A percentile compares a stretch with the other conserved stretches of the same genome.
Evolutionary conservation across 2,329 filamentous ascomycete species (phyloP).

Genomic region (Neoarthrinium moseri): DNA sequence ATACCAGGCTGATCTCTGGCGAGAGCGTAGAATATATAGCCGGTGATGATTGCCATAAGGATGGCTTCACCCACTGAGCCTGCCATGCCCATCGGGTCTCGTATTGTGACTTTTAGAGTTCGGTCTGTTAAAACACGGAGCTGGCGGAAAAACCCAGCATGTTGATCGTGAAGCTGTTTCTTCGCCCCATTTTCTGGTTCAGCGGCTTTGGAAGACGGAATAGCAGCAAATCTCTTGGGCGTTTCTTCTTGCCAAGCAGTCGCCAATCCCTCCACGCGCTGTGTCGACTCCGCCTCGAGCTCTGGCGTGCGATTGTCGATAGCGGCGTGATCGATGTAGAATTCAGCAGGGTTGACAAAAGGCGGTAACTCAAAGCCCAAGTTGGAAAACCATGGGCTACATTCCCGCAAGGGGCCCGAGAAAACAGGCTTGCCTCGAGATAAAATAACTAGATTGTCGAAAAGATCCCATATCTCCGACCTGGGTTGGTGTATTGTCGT

Average conservation of each 20-base stretch:
- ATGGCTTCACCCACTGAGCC: conserved; percentile 69
- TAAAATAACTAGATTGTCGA: conserved; percentile 70
- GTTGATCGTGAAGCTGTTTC: conserved; percentile 30
- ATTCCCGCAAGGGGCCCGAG: conserved; percentile 57
- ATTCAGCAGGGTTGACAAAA: conserved; percentile 78
- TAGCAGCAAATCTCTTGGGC: conserved; percentile 21
- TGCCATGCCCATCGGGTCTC: conserved; percentile 75
- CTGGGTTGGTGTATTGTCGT: conserved; percentile 76
- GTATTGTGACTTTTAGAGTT: conserved; percentile 68
- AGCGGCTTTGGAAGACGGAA: conserved; percentile 14
- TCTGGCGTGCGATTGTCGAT: conserved; percentile 70
- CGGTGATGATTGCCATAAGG: conserved; percentile 68
- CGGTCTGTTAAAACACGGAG: conserved; percentile 64
- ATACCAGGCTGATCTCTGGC: conserved; percentile 68
- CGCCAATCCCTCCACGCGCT: conserved; percentile 61
- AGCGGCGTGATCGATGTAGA: conserved; percentile 71
- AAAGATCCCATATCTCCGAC: conserved; percentile 76
- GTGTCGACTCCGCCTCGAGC: conserved; percentile 57
- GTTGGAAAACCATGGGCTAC: conserved; percentile 62
- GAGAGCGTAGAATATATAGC: conserved; percentile 70
- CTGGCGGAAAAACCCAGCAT: conserved; percentile 61
- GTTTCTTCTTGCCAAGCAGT: conserved; percentile 53
- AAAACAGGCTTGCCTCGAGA: conserved; percentile 68
- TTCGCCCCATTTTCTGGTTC: conserved; percentile 10
- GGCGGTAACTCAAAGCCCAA: conserved; percentile 62